Evolutionary conservation across 176 grass and related monocot genomes (phyloP), one percentile per base, ranked within the genome.

Genomic region (Oryza glaberrima): DNA sequence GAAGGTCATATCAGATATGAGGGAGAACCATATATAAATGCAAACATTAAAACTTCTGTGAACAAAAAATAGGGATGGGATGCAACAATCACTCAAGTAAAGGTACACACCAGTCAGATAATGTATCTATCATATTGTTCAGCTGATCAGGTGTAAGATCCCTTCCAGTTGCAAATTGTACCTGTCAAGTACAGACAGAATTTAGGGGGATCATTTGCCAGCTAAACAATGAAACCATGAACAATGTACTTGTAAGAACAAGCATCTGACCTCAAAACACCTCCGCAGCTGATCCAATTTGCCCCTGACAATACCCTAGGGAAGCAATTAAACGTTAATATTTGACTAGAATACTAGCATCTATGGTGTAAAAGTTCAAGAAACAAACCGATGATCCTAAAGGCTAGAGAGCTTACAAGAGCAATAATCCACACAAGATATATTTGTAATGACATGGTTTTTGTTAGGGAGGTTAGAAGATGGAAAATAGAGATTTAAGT

Each of bases 121-220:
- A 93, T 11, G 88, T 94, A 49, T 91, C 83, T 88, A 96, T 94
- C 94, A 91, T 99, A 88, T 90, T 92, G 67, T 79, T 94, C 60
- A 99, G 88, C 82, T 96, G 94, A 87, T 91, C 94, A 85, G 94
- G 88, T 78, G 86, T 94, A 83, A 96, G 93, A 69, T 99, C 97
- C 84, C 97, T 96, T 87, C 94, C 97, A 92, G 92, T 84, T 51
- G 97, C 94, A 94, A 99, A 99, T 88, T 96, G 97, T 63, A 99
- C 94, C 97, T 99, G 77, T 35, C 69, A 93, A 66, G 65, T 66
- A 91, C 65, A 47, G 19, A 61, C 11, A 65, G 7, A 77, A 23
- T 16, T 77, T 79, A 40, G n/a, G 20, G 67, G 54, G 1, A 23
- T 48, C 51, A 49, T 6, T 90, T 72, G n/a, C 36, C 34, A 83